Base-by-base conservation (phyloP, 2,329 filamentous ascomycete species). In the Trichoderma sp. region DNA sequence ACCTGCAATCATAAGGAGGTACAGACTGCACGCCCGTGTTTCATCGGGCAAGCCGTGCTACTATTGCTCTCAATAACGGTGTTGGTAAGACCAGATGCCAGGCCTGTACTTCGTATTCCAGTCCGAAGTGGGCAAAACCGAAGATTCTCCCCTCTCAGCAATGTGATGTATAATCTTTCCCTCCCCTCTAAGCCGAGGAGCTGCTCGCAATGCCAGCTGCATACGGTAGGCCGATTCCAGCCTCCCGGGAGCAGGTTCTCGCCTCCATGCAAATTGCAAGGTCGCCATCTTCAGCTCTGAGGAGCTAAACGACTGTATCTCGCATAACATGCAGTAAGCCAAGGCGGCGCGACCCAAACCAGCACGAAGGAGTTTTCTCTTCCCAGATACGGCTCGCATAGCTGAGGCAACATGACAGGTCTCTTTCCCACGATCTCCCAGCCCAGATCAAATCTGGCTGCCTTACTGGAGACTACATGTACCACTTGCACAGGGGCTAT, bases 381-480 rank as follows among this genome's bases (percentile, higher is more conserved):
- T 54, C 24, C n/a, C 7, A 24, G 28, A 50, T 19, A n/a, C 14
- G 30, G 28, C 21, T 5, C 39, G 51, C 43, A 30, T 4, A 17
- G 44, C 15, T 52, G 34, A 30, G 51, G 51, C 51, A 39, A 59
- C 45, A 58, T 64, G 62, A 64, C 21, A 59, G n/a, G 55, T 58
- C 54, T 34, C 4, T 55, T 52, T 52, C 26, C 39, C 41, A 19
- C 19, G 45, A 52, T 59, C 54, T 47, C 39, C 39, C 24, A 63
- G 48, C 24, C 34, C 21, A 15, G 59, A 54, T 63, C 48, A 52
- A 54, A 56, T 63, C 59, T 55, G 60, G 50, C 41, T 1, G 60
- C 24, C 34, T 0, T 10, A 3, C 34, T 39, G 2, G 3, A 39
- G 3, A 14, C 3, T 39, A 39, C 30, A 30, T 9, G 26, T 30